Conservation (phyloP, 2,329 filamentous ascomycete genomes). For the Diplodia intermedia region DNA sequence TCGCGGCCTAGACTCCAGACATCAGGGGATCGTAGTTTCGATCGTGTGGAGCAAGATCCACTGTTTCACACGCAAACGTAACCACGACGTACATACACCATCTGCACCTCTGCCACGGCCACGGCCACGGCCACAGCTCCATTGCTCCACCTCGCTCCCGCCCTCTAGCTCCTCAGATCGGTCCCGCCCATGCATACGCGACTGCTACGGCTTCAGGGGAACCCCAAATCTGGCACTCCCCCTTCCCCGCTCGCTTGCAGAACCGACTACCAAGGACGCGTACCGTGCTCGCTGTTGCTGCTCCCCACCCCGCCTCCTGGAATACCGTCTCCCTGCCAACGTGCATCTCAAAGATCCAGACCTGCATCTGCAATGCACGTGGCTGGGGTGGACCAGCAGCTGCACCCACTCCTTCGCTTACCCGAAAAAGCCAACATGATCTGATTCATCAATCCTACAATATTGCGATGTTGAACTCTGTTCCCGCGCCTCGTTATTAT, state of each 20-base stretch:
- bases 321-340: not conserved
- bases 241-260: slow-evolving; percentile 5
- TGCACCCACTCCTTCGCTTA: not conserved
- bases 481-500: not conserved
- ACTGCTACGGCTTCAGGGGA: slow-evolving; percentile 13
- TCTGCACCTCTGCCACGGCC: not conserved
- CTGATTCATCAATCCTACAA: not conserved
- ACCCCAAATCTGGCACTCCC: not conserved
- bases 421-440: not conserved
- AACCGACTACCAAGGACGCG: not conserved
- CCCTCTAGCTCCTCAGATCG: not conserved
- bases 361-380: not conserved
- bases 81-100: not conserved
- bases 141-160: not conserved
- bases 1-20: not conserved
- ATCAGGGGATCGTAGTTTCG: not conserved
- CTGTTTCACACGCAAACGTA: slow-evolving; percentile 10
- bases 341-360: not conserved
- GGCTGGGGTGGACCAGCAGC: not conserved
- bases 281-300: not conserved
- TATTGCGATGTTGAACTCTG: not conserved
- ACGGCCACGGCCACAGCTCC: not conserved
- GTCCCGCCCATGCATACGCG: not conserved
- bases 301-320: not conserved
- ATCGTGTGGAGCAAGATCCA: slow-evolving; percentile 23